Evolutionary conservation across 257 asterid genomes (phyloP), one percentile per base, ranked within the genome.

Genomic region (Cruciata laevipes): DNA sequence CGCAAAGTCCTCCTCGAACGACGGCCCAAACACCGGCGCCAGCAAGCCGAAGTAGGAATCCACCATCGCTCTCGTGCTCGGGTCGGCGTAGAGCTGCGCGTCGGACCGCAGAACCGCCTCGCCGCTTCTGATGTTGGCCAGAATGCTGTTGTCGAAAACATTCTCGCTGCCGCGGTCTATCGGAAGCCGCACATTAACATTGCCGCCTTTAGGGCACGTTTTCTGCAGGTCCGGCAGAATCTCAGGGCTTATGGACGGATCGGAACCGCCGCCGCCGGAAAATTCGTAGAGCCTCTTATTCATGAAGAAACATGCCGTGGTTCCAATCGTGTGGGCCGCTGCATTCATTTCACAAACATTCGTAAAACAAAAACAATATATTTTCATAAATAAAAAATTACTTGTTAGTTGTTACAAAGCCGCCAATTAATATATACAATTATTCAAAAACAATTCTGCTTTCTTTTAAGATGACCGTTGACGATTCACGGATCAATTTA

Each of bases 261-360:
- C 98, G 65, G 96, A 75, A 11, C 85, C 88, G 20, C 86, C 83
- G 5, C 27, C 65, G 0, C 74, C 73, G 7, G 74, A 59, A 74
- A 89, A 92, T 13, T 38, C 64, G 88, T 92, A 89, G 56, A 89
- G 95, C 77, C 97, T 72, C 20, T 77, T 44, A 11, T 55, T 73
- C 98, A 92, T 89, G 87, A 92, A 89, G 96, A 92, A 92, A 73
- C 98, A 92, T 40, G 97, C 98, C 0, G 98, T 77, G 0, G 91
- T 89, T 64, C 97, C 98, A 20, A 92, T 87, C 55, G 87, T 83
- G 63, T 92, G 98, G 18, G 97, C 98, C 35, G 81, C 97, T 87
- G 76, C 27, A 74, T 76, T 7, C 20, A 32, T 44, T 21, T 1
- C 3, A 20, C 7, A 33, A 8, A 53, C 24, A 52, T 52, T 52